Conservation (phyloP, 169 alveolate species). For the Plasmodium coatneyi region DNA sequence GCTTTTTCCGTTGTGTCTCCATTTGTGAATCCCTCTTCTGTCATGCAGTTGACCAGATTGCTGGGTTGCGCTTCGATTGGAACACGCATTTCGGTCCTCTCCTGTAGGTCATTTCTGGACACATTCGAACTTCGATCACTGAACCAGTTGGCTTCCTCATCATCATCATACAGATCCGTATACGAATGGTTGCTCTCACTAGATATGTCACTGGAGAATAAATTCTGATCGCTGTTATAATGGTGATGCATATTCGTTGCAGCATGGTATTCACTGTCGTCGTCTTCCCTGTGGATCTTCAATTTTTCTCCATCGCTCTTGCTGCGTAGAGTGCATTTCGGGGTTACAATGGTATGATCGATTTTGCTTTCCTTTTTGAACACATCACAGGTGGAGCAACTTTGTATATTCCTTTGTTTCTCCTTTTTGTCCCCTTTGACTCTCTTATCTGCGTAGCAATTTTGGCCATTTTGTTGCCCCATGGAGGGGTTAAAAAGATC, state of each 20-base stretch:
- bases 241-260: not conserved
- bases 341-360: not conserved
- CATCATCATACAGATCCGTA: slow-evolving; percentile 39
- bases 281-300: not conserved
- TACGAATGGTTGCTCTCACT: slow-evolving; percentile 35
- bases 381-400: slow-evolving; percentile 24
- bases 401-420: not conserved
- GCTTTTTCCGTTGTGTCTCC: not conserved
- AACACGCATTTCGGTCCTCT: not conserved
- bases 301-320: not conserved
- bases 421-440: not conserved
- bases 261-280: not conserved
- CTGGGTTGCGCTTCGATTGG: not conserved
- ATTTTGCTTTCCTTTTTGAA: not conserved
- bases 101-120: not conserved
- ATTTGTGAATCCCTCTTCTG: not conserved
- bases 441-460: not conserved
- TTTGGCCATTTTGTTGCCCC: not conserved
- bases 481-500: not conserved
- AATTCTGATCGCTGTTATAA: not conserved
- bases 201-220: slow-evolving; percentile 33
- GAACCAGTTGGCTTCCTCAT: slow-evolving; percentile 3
- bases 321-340: not conserved
- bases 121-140: not conserved
- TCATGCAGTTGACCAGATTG: not conserved